Conservation (phyloP, 495 filamentous ascomycete species). For the Letharia lupina region DNA sequence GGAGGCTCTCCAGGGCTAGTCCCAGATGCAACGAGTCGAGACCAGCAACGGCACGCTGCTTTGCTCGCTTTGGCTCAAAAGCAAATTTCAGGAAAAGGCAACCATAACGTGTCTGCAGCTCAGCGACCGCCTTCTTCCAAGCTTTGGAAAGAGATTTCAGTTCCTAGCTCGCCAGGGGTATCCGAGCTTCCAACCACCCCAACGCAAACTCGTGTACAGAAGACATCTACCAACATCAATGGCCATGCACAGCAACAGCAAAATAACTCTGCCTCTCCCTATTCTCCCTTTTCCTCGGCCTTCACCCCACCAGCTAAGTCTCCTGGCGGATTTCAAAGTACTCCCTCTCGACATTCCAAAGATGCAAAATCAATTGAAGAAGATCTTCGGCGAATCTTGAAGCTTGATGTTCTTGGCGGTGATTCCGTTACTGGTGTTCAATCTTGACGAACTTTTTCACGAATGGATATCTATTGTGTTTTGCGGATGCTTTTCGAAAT, state of each 20-base stretch:
- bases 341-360: slow-evolving; percentile 1
- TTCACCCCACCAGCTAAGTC: background rate
- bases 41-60: slow-evolving; percentile 7
- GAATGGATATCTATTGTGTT: background rate
- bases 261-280: slow-evolving; percentile 5
- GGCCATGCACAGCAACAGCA: background rate
- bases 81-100: slow-evolving; percentile 11
- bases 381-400: slow-evolving; percentile 47
- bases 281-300: background rate
- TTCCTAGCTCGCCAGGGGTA: slow-evolving; percentile 13
- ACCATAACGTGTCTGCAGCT: slow-evolving; percentile 8
- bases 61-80: slow-evolving; percentile 17
- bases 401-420: slow-evolving; percentile 33
- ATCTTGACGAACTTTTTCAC: slow-evolving; percentile 11
- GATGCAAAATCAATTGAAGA: slow-evolving; percentile 43
- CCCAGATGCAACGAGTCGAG: background rate
- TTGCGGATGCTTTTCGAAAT: background rate
- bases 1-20: background rate
- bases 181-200: slow-evolving; percentile 17
- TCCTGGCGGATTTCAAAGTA: background rate
- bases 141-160: slow-evolving; percentile 21
- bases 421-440: slow-evolving; percentile 26
- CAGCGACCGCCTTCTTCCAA: slow-evolving; percentile 23
- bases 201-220: slow-evolving; percentile 18
- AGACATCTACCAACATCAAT: slow-evolving; percentile 1